Percentiles rank a stretch among this genome's conserved stretches.
phyloP scores from a whole-genome alignment of 139 green algal species.

The Diplosphaera chodatii region DNA sequence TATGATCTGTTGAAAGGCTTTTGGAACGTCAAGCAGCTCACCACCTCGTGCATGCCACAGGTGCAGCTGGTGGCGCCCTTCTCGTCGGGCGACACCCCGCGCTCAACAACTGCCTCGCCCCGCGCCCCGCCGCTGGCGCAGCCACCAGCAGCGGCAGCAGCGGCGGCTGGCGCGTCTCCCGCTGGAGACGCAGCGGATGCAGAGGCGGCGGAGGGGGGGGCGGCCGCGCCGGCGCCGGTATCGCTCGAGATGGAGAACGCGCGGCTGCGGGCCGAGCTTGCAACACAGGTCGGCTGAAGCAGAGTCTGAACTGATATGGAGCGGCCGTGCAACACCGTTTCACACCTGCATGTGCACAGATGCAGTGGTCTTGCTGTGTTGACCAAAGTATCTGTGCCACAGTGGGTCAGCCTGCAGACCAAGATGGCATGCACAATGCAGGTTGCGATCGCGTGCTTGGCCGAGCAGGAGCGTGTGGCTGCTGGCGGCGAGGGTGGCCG shows the following conservation, averaged over 20 bases:
- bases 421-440: too few species aligned
- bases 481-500: neutral
- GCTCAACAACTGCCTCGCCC: neutral
- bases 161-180: neutral
- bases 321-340: too few species aligned
- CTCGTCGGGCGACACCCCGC: neutral
- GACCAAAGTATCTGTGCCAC: too few species aligned
- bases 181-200: neutral
- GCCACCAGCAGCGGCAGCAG: neutral
- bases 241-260: constrained; percentile 54
- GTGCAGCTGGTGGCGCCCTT: neutral
- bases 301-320: too few species aligned
- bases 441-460: neutral
- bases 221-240: neutral
- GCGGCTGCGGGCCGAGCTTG: constrained; percentile 55
- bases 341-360: too few species aligned
- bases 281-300: constrained; percentile 21
- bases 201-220: neutral
- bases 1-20: too few species aligned
- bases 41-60: too few species aligned
- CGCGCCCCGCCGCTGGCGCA: too few species aligned
- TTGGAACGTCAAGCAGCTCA: too few species aligned
- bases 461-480: neutral
- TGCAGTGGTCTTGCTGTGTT: too few species aligned
- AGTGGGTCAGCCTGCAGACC: too few species aligned